Percentiles rank a stretch among this genome's conserved stretches.
Evolutionary conservation across 2,329 filamentous ascomycete species (phyloP).

Genomic region (Incumbomyces delicatus): DNA sequence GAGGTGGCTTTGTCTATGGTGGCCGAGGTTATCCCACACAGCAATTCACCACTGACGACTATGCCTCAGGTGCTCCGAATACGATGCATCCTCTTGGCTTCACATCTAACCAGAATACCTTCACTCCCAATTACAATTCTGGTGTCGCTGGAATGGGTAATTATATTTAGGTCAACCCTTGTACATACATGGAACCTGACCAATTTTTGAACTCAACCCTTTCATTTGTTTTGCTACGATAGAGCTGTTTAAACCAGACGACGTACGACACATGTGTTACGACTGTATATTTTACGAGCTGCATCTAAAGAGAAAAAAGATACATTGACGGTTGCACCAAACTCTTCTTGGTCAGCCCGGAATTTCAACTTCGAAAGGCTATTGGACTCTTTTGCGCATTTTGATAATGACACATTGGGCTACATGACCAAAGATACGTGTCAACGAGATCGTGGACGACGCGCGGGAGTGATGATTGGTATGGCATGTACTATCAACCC

Average conservation of each 20-base stretch:
- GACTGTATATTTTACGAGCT: conserved; percentile 5
- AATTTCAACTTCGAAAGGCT: too few species aligned
- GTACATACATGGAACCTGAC: neutral
- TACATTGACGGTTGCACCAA: too few species aligned
- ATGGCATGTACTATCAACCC: too few species aligned
- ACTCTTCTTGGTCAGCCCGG: too few species aligned
- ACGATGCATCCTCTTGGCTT: conserved; percentile 6
- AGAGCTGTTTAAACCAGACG: conserved; percentile 6
- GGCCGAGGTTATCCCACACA: conserved; percentile 6
- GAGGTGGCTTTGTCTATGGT: conserved; percentile 17
- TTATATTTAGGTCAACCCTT: neutral
- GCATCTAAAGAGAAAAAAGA: neutral
- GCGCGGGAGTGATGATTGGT: neutral
- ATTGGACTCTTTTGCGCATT: too few species aligned
- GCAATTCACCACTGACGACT: conserved; percentile 4
- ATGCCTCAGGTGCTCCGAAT: conserved; percentile 1
- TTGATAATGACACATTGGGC: too few species aligned
- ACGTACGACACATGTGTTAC: conserved; percentile 5
- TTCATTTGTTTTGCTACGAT: conserved; percentile 6
- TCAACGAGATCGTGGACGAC: too few species aligned
- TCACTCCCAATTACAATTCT: conserved; percentile 3
- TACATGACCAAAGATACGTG: too few species aligned
- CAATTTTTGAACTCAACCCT: neutral
- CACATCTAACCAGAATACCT: neutral
- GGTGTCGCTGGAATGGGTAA: conserved; percentile 2